phyloP scores from a whole-genome alignment of 1,284 basidiomycete species.

The Cryptococcus sp. region DNA sequence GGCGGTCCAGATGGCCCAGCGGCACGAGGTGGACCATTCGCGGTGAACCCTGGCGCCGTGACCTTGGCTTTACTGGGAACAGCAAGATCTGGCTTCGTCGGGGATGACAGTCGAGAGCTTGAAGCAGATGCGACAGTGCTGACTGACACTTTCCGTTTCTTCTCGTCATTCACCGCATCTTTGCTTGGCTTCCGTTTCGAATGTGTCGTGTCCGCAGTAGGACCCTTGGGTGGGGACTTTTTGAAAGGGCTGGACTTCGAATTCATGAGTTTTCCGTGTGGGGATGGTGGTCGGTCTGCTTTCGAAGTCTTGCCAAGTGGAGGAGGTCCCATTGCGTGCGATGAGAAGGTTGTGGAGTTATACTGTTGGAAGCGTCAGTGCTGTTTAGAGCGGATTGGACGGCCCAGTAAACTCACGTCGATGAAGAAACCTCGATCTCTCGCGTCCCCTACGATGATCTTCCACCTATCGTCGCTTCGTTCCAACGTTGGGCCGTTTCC shows the following conservation, averaged over 20 bases:
- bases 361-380: slow-evolving; percentile 21
- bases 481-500: slow-evolving; percentile 86
- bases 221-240: slow-evolving; percentile 10
- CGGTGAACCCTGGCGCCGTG: too few species aligned
- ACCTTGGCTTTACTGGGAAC: too few species aligned
- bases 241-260: background rate
- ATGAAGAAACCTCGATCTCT: slow-evolving; percentile 55
- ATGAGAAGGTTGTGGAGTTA: slow-evolving; percentile 26
- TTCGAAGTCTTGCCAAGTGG: slow-evolving; percentile 22
- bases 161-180: slow-evolving; percentile 9
- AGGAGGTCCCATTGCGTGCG: slow-evolving; percentile 10
- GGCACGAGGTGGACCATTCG: too few species aligned
- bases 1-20: too few species aligned
- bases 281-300: slow-evolving; percentile 6
- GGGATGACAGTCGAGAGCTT: too few species aligned
- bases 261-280: background rate
- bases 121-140: background rate
- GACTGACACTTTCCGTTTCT: slow-evolving; percentile 9
- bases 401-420: slow-evolving; percentile 44
- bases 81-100: too few species aligned
- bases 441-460: slow-evolving; percentile 74
- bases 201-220: slow-evolving; percentile 10
- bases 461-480: slow-evolving; percentile 79
- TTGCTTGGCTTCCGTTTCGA: slow-evolving; percentile 14
- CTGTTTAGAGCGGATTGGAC: background rate